Conservation (phyloP, 2,329 filamentous ascomycete genomes). For the Eutypa lata region DNA sequence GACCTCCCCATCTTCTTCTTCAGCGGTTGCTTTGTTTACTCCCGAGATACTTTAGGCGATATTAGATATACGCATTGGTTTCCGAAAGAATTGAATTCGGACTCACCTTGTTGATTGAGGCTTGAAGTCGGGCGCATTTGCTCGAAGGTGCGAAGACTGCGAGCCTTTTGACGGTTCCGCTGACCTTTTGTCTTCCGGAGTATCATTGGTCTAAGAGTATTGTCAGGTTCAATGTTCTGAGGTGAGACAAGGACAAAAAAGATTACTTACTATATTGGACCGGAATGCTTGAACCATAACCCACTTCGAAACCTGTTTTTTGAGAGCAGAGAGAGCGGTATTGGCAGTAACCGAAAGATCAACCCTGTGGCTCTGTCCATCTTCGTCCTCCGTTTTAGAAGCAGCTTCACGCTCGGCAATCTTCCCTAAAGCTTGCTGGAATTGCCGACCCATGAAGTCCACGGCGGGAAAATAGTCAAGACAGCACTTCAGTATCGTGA, state of each 20-base stretch:
- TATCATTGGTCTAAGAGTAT: constrained; percentile 39
- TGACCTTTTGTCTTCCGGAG: constrained; percentile 34
- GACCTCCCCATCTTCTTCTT: constrained; percentile 72
- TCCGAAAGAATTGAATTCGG: too few relatives aligned
- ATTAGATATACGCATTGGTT: constrained; percentile 12
- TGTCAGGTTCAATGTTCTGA: constrained; percentile 26
- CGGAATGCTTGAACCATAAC: constrained; percentile 73
- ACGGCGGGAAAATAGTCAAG: constrained; percentile 82
- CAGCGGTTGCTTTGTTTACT: constrained; percentile 35
- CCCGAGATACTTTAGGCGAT: constrained; percentile 15
- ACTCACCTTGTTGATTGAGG: constrained; percentile 41
- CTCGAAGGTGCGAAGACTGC: constrained; percentile 44
- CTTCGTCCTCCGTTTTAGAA: constrained; percentile 43
- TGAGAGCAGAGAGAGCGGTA: constrained; percentile 67
- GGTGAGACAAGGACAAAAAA: not conserved
- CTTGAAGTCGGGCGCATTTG: constrained; percentile 64
- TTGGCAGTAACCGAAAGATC: constrained; percentile 73
- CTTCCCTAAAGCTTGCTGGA: constrained; percentile 61
- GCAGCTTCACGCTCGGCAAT: constrained; percentile 61
- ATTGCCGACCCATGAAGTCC: constrained; percentile 77
- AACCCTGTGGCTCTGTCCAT: constrained; percentile 59
- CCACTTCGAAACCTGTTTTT: constrained; percentile 65
- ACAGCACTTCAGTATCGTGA: constrained; percentile 80
- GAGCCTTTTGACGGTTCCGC: constrained; percentile 29
- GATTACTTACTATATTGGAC: constrained; percentile 54